These are phyloP conservation scores for Pseudonitzschia delicatissima DNA, from an alignment of 108 stramenopile genomes.

Conservation along the genomic window DNA sequence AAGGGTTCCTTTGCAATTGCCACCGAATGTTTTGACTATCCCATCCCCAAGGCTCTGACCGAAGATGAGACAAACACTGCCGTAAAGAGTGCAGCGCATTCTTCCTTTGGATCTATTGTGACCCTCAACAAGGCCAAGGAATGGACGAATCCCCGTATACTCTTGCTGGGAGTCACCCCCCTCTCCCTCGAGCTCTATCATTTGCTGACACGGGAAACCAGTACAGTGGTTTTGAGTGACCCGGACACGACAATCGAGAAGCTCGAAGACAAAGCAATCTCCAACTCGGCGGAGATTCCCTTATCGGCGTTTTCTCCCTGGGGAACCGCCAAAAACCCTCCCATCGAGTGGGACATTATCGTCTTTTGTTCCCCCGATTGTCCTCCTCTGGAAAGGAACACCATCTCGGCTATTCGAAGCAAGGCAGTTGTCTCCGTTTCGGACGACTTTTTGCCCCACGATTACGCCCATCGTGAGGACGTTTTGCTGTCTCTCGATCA, in stretches of 20 bases:
- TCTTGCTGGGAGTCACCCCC: conserved; percentile 23
- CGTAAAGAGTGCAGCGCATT: conserved; percentile 28
- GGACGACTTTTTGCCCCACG: conserved; percentile 16
- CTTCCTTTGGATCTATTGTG: conserved; percentile 27
- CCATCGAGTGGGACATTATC: conserved; percentile 21
- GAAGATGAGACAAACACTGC: conserved; percentile 13
- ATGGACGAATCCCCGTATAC: conserved; percentile 16
- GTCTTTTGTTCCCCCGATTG: conserved; percentile 32
- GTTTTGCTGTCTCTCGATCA: conserved; percentile 14
- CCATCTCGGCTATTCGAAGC: conserved; percentile 5
- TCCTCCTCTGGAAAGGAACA: conserved; percentile 10
- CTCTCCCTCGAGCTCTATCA: conserved; percentile 19
- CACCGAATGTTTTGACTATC: conserved; percentile 23
- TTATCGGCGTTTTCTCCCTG: conserved; percentile 14
- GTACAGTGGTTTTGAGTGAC: conserved; percentile 25
- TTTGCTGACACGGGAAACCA: conserved; percentile 21
- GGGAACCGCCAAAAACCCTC: background rate
- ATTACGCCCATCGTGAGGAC: conserved; percentile 5
- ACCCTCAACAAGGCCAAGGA: conserved; percentile 27
- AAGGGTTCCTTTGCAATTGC: conserved; percentile 23
- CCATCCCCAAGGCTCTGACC: conserved; percentile 19
- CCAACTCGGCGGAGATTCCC: conserved; percentile 8
- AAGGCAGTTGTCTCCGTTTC: conserved; percentile 25
- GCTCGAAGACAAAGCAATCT: background rate
- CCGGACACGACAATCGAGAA: conserved; percentile 9